These are phyloP conservation scores for Aspergillus diversus DNA, from an alignment of 495 filamentous ascomycete species.

Conservation along the genomic window DNA sequence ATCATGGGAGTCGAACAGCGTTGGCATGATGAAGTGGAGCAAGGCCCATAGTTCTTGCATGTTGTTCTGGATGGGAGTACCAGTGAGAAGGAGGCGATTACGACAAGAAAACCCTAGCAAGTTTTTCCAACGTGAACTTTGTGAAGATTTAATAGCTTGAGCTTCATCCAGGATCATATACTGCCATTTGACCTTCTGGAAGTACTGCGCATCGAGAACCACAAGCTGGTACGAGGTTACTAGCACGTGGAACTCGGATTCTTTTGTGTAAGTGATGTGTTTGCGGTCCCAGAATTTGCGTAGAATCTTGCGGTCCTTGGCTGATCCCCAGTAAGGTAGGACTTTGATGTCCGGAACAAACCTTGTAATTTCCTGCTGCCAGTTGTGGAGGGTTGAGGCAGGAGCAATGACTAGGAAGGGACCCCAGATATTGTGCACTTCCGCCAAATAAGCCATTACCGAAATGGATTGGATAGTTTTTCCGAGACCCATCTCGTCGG, in stretches of 20 bases:
- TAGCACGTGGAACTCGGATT: slow-evolving; percentile 92
- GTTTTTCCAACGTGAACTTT: slow-evolving; percentile 95
- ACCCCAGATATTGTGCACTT: slow-evolving; percentile 97
- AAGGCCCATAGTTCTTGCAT: slow-evolving; percentile 99
- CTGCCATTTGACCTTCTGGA: slow-evolving; percentile 99
- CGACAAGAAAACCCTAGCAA: slow-evolving; percentile 92
- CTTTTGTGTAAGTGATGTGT: slow-evolving; percentile 90
- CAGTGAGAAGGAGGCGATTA: slow-evolving; percentile 91
- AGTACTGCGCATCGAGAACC: slow-evolving; percentile 92
- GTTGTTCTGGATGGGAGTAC: slow-evolving; percentile 99
- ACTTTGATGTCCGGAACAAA: slow-evolving; percentile 96
- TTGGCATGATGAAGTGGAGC: slow-evolving; percentile 99
- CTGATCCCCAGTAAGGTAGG: slow-evolving; percentile 94
- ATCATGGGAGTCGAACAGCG: slow-evolving; percentile 96
- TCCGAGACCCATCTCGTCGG: slow-evolving; percentile 99
- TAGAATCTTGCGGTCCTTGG: slow-evolving; percentile 91
- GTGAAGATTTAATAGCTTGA: slow-evolving; percentile 97
- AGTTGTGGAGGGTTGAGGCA: slow-evolving; percentile 96
- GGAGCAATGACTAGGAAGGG: slow-evolving; percentile 97
- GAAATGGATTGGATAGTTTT: slow-evolving; percentile 99
- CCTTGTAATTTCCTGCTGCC: slow-evolving; percentile 95
- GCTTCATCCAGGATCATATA: slow-evolving; percentile 99
- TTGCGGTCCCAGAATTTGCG: slow-evolving; percentile 99
- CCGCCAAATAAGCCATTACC: slow-evolving; percentile 98
- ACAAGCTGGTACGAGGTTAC: slow-evolving; percentile 98